Evolutionary conservation across 139 green algal genomes (phyloP).

Genomic region (Coelastrella sp.): DNA sequence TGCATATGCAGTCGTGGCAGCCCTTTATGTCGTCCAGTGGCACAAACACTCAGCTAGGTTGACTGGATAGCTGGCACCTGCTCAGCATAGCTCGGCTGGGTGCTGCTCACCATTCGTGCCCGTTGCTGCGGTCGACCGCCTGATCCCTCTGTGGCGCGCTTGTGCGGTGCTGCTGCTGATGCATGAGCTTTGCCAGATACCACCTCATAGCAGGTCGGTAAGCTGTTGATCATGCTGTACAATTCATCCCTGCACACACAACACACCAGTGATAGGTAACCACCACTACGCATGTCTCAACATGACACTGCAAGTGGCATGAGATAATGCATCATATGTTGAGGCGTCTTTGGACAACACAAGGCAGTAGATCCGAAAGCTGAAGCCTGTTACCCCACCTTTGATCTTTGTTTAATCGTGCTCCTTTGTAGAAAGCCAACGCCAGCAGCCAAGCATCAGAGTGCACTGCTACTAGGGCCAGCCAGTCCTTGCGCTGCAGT

Average conservation of each 20-base stretch:
- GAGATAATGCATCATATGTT: too few species aligned
- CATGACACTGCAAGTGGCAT: too few species aligned
- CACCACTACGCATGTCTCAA: too few species aligned
- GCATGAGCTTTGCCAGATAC: constrained; percentile 68
- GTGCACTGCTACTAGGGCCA: constrained; percentile 97
- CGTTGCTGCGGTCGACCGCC: neutral
- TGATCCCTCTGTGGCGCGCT: constrained; percentile 22
- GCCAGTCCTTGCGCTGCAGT: constrained; percentile 86
- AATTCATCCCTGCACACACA: constrained; percentile 75
- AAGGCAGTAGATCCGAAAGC: too few species aligned
- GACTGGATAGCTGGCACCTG: too few species aligned
- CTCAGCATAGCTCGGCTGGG: too few species aligned
- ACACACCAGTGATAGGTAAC: neutral
- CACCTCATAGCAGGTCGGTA: constrained; percentile 92
- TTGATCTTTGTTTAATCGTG: constrained; percentile 83
- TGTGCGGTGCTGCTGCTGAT: constrained; percentile 17
- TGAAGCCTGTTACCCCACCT: too few species aligned
- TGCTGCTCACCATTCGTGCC: constrained; percentile 32
- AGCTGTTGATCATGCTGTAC: constrained; percentile 89
- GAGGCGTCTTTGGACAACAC: too few species aligned
- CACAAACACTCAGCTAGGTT: too few species aligned
- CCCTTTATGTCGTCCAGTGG: too few species aligned
- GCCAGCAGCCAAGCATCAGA: constrained; percentile 95
- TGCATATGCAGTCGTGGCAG: too few species aligned
- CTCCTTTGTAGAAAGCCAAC: constrained; percentile 95